Conservation (phyloP, 2,329 filamentous ascomycete species). For the Alternaria ventricosa region DNA sequence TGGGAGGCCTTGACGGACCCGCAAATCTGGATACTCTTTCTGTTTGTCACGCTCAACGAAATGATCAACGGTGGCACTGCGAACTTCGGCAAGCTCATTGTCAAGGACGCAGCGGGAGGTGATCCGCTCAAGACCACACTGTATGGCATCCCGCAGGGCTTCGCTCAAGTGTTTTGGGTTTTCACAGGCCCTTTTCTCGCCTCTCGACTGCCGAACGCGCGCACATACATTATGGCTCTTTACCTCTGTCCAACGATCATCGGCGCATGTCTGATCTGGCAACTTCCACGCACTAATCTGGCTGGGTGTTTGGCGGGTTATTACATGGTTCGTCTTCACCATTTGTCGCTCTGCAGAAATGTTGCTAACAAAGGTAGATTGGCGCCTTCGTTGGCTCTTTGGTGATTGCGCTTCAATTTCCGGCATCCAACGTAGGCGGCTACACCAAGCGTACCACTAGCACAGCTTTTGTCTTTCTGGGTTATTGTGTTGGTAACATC, state of each 20-base stretch:
- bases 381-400: slow-evolving; percentile 59
- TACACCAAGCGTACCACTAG: slow-evolving; percentile 49
- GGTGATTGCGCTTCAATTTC: slow-evolving; percentile 62
- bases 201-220: slow-evolving; percentile 57
- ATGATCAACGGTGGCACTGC: slow-evolving; percentile 61
- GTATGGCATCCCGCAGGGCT: slow-evolving; percentile 62
- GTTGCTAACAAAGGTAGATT: slow-evolving; percentile 15
- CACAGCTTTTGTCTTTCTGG: slow-evolving; percentile 56
- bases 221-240: slow-evolving; percentile 60
- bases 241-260: slow-evolving; percentile 61
- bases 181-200: slow-evolving; percentile 61
- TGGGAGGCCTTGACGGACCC: slow-evolving; percentile 55
- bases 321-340: slow-evolving; percentile 50
- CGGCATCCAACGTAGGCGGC: slow-evolving; percentile 54
- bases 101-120: slow-evolving; percentile 55
- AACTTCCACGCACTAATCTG: slow-evolving; percentile 52
- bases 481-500: slow-evolving; percentile 57
- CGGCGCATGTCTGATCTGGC: slow-evolving; percentile 59
- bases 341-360: background rate
- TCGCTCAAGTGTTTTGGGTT: slow-evolving; percentile 62
- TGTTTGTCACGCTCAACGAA: slow-evolving; percentile 61
- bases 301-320: slow-evolving; percentile 60
- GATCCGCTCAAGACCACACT: slow-evolving; percentile 57
- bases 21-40: slow-evolving; percentile 55
- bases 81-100: slow-evolving; percentile 63